Evolutionary conservation across 495 filamentous ascomycete species (phyloP).

Genomic region (Tuber melanosporum): DNA sequence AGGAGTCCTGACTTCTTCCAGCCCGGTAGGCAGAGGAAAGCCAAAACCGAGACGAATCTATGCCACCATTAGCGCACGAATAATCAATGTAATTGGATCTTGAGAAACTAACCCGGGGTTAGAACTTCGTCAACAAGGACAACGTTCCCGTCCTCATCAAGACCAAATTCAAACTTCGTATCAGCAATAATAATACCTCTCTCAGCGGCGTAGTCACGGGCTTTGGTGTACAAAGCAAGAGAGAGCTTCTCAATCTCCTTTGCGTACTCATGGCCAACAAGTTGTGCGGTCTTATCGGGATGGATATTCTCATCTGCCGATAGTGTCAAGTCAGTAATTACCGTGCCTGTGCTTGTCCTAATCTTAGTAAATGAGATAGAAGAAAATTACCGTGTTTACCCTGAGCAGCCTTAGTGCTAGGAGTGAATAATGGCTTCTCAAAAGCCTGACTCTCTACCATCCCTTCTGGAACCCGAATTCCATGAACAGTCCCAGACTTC

Average conservation of each 20-base stretch:
- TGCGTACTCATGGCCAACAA: slow-evolving; percentile 73
- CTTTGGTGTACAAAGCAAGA: slow-evolving; percentile 64
- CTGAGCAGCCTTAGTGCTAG: slow-evolving; percentile 79
- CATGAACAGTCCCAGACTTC: slow-evolving; percentile 71
- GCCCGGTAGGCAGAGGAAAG: slow-evolving; percentile 62
- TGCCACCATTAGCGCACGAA: slow-evolving; percentile 13
- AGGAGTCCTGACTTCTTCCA: slow-evolving; percentile 70
- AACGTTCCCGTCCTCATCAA: slow-evolving; percentile 70
- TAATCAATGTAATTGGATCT: slow-evolving; percentile 3
- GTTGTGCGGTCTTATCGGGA: slow-evolving; percentile 59
- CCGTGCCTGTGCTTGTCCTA: background rate
- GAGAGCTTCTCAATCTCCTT: slow-evolving; percentile 64
- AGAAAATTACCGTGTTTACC: slow-evolving; percentile 54
- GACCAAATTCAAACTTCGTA: slow-evolving; percentile 71
- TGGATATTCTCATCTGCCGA: slow-evolving; percentile 77
- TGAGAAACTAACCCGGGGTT: slow-evolving; percentile 50
- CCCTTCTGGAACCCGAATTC: slow-evolving; percentile 60
- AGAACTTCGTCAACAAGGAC: slow-evolving; percentile 88
- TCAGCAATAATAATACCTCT: slow-evolving; percentile 87
- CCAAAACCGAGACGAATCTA: slow-evolving; percentile 87
- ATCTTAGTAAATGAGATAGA: background rate
- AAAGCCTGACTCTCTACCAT: slow-evolving; percentile 67
- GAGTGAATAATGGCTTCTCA: slow-evolving; percentile 70
- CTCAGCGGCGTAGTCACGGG: slow-evolving; percentile 64
- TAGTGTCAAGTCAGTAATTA: slow-evolving; percentile 8